A percentile compares a stretch with the other conserved stretches of the same genome.
These are phyloP conservation scores for Fusarium globosum DNA, from an alignment of 2,329 filamentous ascomycete genomes.

Conservation along the genomic window DNA sequence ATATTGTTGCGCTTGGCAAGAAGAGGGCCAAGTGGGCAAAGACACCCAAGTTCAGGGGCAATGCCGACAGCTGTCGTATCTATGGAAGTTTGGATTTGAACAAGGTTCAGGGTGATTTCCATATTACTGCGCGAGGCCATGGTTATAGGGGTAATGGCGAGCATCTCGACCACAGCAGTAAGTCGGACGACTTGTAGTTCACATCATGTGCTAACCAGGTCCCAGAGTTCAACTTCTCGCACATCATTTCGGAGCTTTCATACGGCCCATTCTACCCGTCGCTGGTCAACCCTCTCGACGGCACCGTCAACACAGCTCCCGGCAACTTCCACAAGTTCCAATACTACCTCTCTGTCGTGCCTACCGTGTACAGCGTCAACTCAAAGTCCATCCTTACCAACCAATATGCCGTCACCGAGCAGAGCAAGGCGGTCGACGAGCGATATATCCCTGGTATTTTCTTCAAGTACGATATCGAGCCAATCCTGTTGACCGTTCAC, in stretches of 20 bases:
- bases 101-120: conserved; percentile 97
- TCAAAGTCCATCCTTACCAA: conserved; percentile 84
- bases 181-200: conserved; percentile 47
- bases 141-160: conserved; percentile 85
- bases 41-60: conserved; percentile 74
- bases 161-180: conserved; percentile 86
- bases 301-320: conserved; percentile 81
- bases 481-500: conserved; percentile 85
- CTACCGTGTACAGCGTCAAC: conserved; percentile 86
- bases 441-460: conserved; percentile 87
- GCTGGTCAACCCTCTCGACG: conserved; percentile 92
- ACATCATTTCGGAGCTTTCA: conserved; percentile 94
- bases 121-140: conserved; percentile 94
- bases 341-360: conserved; percentile 96
- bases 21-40: conserved; percentile 76
- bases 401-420: conserved; percentile 96
- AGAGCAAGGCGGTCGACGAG: conserved; percentile 77
- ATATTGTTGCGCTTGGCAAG: conserved; percentile 80
- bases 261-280: conserved; percentile 98
- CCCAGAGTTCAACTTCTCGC: conserved; percentile 94
- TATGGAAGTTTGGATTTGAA: conserved; percentile 92
- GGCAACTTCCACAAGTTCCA: conserved; percentile 94
- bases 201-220: conserved; percentile 32
- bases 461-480: conserved; percentile 99
- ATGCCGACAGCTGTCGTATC: conserved; percentile 82